Percentiles rank a stretch among this genome's conserved stretches.
These are phyloP conservation scores for Pleoardoris graminearum DNA, from an alignment of 2,329 filamentous ascomycete genomes.

Conservation along the genomic window DNA sequence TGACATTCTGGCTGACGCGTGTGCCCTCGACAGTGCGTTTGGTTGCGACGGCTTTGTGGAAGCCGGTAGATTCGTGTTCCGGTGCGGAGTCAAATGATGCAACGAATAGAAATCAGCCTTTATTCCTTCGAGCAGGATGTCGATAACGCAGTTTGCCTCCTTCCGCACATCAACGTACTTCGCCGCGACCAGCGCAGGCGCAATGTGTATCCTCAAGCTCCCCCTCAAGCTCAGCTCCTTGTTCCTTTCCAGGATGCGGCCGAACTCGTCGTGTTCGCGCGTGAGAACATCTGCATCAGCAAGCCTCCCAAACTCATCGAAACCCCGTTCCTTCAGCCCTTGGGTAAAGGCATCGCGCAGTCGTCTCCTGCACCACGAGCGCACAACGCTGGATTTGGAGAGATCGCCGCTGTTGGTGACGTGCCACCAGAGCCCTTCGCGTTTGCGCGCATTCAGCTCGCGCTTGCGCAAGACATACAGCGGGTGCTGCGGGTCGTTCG, in stretches of 20 bases:
- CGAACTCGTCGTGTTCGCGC: slow-evolving; percentile 8
- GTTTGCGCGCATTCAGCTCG: slow-evolving; percentile 19
- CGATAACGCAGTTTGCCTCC: slow-evolving; percentile 25
- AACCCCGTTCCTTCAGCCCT: slow-evolving; percentile 31
- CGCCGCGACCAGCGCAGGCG: slow-evolving; percentile 27
- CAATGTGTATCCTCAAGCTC: slow-evolving; percentile 30
- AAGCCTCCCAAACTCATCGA: slow-evolving; percentile 32
- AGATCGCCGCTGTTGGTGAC: slow-evolving; percentile 25
- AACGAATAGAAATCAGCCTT: background rate
- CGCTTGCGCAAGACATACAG: slow-evolving; percentile 27
- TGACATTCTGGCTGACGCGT: too few species aligned
- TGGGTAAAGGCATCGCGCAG: slow-evolving; percentile 37
- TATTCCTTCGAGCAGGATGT: slow-evolving; percentile 17
- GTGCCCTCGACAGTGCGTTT: background rate
- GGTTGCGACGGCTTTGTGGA: background rate
- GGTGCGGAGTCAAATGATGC: background rate
- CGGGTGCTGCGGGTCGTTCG: slow-evolving; percentile 30
- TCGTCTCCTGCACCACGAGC: slow-evolving; percentile 36
- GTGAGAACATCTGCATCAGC: slow-evolving; percentile 10
- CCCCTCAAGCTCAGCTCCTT: slow-evolving; percentile 24
- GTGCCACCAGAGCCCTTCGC: slow-evolving; percentile 41
- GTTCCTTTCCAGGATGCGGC: background rate
- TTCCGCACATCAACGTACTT: slow-evolving; percentile 31
- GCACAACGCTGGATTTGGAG: slow-evolving; percentile 38
- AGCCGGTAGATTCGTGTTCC: too few species aligned